A percentile compares a stretch with the other conserved stretches of the same genome.
Conservation (phyloP, 805 yeast genomes). For the Teunomyces cretensis region DNA sequence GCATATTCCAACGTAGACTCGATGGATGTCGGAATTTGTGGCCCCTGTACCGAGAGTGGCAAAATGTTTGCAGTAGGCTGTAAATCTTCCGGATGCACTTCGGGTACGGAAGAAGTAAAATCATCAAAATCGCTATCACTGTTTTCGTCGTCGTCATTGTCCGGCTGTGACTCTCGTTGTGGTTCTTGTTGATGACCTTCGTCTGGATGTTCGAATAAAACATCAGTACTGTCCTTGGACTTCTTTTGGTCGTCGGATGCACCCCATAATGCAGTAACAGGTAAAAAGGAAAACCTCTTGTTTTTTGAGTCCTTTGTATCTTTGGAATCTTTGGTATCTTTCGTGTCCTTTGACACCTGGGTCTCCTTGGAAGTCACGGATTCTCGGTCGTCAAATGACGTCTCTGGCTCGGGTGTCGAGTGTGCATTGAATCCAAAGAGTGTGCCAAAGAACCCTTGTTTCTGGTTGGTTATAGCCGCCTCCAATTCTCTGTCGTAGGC, state of each 20-base stretch:
- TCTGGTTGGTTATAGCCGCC: conserved; percentile 23
- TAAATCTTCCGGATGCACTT: neutral
- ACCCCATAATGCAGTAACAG: too few relatives aligned
- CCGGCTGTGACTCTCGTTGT: neutral
- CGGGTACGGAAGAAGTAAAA: conserved; percentile 17
- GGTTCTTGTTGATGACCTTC: neutral
- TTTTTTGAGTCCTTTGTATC: neutral
- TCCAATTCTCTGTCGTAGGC: conserved; percentile 34
- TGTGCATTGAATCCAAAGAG: conserved; percentile 25
- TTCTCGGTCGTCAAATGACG: neutral
- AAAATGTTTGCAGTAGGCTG: neutral
- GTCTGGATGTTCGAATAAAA: neutral
- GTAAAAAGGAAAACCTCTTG: neutral
- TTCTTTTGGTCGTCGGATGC: neutral
- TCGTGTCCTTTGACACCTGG: conserved; percentile 8
- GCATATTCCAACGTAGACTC: neutral
- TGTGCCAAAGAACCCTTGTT: conserved; percentile 29
- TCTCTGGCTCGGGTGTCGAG: neutral
- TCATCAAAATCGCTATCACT: conserved; percentile 22
- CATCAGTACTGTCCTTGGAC: neutral
- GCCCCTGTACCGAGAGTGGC: neutral
- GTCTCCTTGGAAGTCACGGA: neutral
- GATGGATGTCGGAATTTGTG: neutral
- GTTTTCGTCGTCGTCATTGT: neutral
- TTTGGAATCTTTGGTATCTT: neutral